These are phyloP conservation scores for Tremella mesenterica DNA, from an alignment of 768 basidiomycete genomes.

Conservation along the genomic window DNA sequence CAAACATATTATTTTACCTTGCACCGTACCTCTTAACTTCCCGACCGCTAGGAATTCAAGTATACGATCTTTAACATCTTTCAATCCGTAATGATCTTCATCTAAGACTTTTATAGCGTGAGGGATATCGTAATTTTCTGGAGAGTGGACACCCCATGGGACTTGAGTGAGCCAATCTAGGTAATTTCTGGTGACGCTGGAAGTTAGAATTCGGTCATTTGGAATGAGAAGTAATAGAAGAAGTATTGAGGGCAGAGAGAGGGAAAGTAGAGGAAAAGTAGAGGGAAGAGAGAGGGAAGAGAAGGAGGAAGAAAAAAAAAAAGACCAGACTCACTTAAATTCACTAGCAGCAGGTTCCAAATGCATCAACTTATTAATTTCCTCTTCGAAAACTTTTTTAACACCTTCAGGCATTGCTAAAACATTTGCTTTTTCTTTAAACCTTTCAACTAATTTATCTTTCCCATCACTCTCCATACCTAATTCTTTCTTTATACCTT, in stretches of 20 bases:
- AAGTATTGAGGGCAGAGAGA: too few relatives aligned
- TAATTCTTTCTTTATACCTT: slow-evolving; percentile 90
- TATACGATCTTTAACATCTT: slow-evolving; percentile 86
- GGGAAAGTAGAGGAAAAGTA: background rate
- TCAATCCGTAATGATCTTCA: slow-evolving; percentile 87
- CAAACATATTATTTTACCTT: slow-evolving; percentile 95
- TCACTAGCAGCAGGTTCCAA: slow-evolving; percentile 86
- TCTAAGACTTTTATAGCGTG: slow-evolving; percentile 78
- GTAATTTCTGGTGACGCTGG: slow-evolving; percentile 75
- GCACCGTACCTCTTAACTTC: slow-evolving; percentile 83
- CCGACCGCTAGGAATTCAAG: slow-evolving; percentile 94
- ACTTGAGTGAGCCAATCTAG: slow-evolving; percentile 66
- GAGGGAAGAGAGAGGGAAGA: background rate
- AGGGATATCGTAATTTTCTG: slow-evolving; percentile 80
- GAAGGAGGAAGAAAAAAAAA: background rate
- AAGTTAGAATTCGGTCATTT: background rate
- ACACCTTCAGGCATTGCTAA: slow-evolving; percentile 85
- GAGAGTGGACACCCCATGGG: slow-evolving; percentile 91
- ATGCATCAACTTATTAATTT: slow-evolving; percentile 76
- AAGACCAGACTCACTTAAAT: slow-evolving; percentile 52
- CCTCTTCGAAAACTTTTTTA: slow-evolving; percentile 91
- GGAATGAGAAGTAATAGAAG: too few relatives aligned
- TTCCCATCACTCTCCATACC: slow-evolving; percentile 93
- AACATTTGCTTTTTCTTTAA: slow-evolving; percentile 69
- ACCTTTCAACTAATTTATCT: slow-evolving; percentile 86